Base-by-base conservation (phyloP, 179 eudicot species). In the Spergularia azorica region DNA sequence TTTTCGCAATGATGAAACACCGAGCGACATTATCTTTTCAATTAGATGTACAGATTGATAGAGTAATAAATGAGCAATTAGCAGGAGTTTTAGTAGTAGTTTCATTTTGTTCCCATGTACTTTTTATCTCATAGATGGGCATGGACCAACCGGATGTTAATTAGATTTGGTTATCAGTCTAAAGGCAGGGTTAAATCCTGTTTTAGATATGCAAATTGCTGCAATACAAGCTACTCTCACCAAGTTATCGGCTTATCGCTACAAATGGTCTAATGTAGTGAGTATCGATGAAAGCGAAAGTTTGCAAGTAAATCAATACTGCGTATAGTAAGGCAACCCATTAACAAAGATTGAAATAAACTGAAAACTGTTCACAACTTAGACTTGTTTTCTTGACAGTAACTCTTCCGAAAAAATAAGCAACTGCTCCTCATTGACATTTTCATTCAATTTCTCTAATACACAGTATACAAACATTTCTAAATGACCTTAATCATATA, bases 401-500 rank as follows among this genome's bases (percentile, higher is more conserved):
- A 26, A 20, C 41, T 32, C 32, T 39, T 39, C 32, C 12, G 17
- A 41, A 67, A 43, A 67, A 26, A 26, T 41, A 13, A 70, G 74
- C 58, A 32, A 71, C 56, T 71, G 36, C 63, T 71, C 63, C 9
- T 10, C 54, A 72, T 17, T 58, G 66, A 72, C 39, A 59, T 72
- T 11, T 60, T 20, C 67, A 72, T 58, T 72, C 65, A 43, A 62
- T 59, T 64, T 69, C 26, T 71, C 10, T 38, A 38, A 2, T 55
- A 9, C 56, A 54, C 18, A 68, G 59, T 39, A 43, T 70, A 64
- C 71, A 76, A 60, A 64, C 65, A 63, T n/a, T 50, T 64, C 32
- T 77, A 55, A 14, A 7, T 38, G 58, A 26, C 57, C 50, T 75
- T 18, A 26, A 54, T 56, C 41, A 59, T 21, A 51, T 39, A 36